Base-by-base conservation (phyloP, 495 filamentous ascomycete genomes). In the Neurospora sp. region DNA sequence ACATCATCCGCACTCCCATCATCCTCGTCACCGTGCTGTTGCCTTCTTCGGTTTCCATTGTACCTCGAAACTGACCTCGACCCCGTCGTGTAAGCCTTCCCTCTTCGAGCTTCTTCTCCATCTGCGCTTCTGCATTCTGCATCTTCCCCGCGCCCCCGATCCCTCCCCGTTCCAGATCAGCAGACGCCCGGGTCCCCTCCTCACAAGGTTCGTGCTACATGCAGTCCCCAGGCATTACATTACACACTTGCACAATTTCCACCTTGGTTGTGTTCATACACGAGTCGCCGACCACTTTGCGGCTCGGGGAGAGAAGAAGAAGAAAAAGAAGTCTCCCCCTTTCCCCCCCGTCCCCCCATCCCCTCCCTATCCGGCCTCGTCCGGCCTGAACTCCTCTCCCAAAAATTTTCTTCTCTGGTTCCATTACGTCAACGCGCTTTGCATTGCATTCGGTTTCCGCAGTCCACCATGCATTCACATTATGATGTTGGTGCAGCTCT, bases 401-500 rank as follows among this genome's bases (percentile, higher is more conserved):
- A 65, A 65, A 35, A 27, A 18, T 65, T 65, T 35, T 65, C 35
- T 65, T 35, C 53, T 65, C 27, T 35, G 53, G 12, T 65, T 65
- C 22, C 14, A 65, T 65, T 65, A 65, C 53, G 53, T 65, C 53
- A 65, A 65, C 53, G 27, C 22, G 14, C 53, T 18, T 65, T 65
- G 27, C 16, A 37, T 35, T 65, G 53, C 53, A 31, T 65, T 37
- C 53, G 53, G 27, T 65, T 65, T 65, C 22, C 7, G 53, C 53
- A 65, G 53, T 16, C 27, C 53, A 65, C 53, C 53, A 65, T 65
- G 53, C 53, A 65, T 65, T 65, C 53, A 31, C 53, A 65, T 65
- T 65, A 70, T 39, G 22, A 68, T 35, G 61, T 77, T 59, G 69
- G 18, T 22, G 69, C 12, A 68, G 70, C 39, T 72, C 39, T 72